Conservation (phyloP, 1,284 basidiomycete species). For the Pseudozyma hubeiensis region DNA sequence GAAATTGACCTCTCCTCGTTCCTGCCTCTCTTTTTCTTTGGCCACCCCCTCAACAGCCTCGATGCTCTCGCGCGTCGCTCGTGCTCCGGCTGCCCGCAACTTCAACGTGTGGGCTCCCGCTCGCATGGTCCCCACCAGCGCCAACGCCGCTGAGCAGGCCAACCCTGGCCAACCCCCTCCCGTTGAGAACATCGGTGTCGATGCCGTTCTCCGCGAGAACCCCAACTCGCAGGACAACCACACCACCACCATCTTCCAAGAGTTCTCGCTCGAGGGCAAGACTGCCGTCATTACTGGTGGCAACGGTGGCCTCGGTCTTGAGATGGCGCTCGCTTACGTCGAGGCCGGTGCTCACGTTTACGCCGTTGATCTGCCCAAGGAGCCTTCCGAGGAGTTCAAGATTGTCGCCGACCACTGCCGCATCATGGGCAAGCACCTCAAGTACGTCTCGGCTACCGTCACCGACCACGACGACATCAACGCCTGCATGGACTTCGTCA, state of each 20-base stretch:
- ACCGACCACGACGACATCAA: conserved; percentile 73
- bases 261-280: conserved; percentile 80
- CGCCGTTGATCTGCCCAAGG: conserved; percentile 78
- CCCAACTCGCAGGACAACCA: conserved; percentile 59
- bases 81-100: conserved; percentile 35
- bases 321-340: conserved; percentile 80
- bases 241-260: conserved; percentile 73
- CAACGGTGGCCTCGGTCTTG: conserved; percentile 83
- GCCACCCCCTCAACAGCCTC: conserved; percentile 22
- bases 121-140: conserved; percentile 37
- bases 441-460: conserved; percentile 69
- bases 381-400: conserved; percentile 78
- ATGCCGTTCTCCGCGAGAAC: conserved; percentile 63
- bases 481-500: conserved; percentile 66
- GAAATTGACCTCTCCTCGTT: not conserved
- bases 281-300: conserved; percentile 76
- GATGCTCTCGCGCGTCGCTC: conserved; percentile 41
- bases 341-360: conserved; percentile 84
- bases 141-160: conserved; percentile 50
- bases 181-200: conserved; percentile 65
- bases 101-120: conserved; percentile 48
- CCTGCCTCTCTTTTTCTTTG: not conserved
- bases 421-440: conserved; percentile 76
- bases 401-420: conserved; percentile 69
- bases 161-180: conserved; percentile 66